Percentiles rank a stretch among this genome's conserved stretches.
Evolutionary conservation across 192 early-diverging fungal species (phyloP).

Genomic region (Coemansia sp.): DNA sequence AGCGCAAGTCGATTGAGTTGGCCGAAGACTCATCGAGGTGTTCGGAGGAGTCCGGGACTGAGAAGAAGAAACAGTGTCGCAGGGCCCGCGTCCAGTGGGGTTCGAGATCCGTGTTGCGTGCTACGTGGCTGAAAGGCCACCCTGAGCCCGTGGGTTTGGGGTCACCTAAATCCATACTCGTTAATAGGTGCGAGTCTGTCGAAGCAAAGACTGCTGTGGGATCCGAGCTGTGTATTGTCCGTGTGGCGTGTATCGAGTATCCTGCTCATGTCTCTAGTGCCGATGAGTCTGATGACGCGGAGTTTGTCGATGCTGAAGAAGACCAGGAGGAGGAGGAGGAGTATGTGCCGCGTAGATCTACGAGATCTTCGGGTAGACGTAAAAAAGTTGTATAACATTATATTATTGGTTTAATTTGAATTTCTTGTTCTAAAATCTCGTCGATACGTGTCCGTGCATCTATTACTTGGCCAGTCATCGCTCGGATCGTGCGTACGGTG

Average conservation of each 20-base stretch:
- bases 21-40: not conserved
- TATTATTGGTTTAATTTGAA: not conserved
- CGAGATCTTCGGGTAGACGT: not conserved
- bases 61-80: not conserved
- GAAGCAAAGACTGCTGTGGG: not conserved
- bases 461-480: constrained; percentile 61
- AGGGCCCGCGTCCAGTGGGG: constrained; percentile 36
- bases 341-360: constrained; percentile 14
- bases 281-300: not conserved
- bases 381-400: constrained; percentile 6
- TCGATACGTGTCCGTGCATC: constrained; percentile 40
- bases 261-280: constrained; percentile 11
- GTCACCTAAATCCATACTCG: constrained; percentile 12
- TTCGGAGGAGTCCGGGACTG: too few species aligned
- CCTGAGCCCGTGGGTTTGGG: not conserved
- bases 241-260: constrained; percentile 39
- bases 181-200: not conserved
- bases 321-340: not conserved
- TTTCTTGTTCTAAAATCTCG: constrained; percentile 20
- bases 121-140: not conserved
- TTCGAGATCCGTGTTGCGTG: constrained; percentile 16
- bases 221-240: constrained; percentile 18
- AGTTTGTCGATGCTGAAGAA: not conserved
- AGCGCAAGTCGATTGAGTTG: constrained; percentile 33
- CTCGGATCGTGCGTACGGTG: constrained; percentile 67